Conservation (phyloP, 805 yeast genomes). For the Barnettozyma botsteinii region DNA sequence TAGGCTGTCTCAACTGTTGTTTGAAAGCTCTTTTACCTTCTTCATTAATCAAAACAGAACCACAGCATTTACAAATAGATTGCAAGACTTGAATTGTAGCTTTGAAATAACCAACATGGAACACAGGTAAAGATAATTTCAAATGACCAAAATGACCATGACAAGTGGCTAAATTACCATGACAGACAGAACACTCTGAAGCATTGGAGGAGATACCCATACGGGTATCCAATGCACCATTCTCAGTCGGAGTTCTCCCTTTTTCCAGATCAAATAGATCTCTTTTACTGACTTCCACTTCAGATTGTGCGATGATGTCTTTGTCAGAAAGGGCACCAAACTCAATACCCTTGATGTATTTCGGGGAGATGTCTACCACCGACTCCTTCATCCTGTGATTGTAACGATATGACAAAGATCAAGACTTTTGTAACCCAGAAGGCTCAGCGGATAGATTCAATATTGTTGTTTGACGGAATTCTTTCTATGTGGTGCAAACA, state of each 20-base stretch:
- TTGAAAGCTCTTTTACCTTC: slow-evolving; percentile 61
- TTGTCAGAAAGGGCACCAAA: slow-evolving; percentile 90
- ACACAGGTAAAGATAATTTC: slow-evolving; percentile 88
- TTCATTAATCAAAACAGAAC: slow-evolving; percentile 70
- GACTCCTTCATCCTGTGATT: slow-evolving; percentile 31
- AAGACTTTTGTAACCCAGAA: slow-evolving; percentile 25
- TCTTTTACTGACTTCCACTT: slow-evolving; percentile 87
- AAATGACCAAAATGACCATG: slow-evolving; percentile 99
- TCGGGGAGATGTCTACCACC: slow-evolving; percentile 73
- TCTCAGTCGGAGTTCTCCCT: slow-evolving; percentile 73
- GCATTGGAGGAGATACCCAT: slow-evolving; percentile 93
- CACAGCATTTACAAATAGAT: slow-evolving; percentile 86
- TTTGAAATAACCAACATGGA: slow-evolving; percentile 96
- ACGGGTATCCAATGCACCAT: slow-evolving; percentile 85
- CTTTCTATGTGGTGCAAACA: background rate
- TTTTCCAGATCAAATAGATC: slow-evolving; percentile 88
- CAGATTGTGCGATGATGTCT: slow-evolving; percentile 89
- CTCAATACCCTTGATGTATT: slow-evolving; percentile 82
- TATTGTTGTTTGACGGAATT: background rate
- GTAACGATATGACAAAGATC: slow-evolving; percentile 1
- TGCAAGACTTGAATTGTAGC: slow-evolving; percentile 84
- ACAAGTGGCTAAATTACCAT: slow-evolving; percentile 86
- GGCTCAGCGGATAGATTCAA: slow-evolving; percentile 10
- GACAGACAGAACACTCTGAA: slow-evolving; percentile 87
- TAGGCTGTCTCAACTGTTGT: slow-evolving; percentile 79